These are phyloP conservation scores for Colletotrichum ledebouriae DNA, from an alignment of 2,329 filamentous ascomycete species.

Conservation along the genomic window DNA sequence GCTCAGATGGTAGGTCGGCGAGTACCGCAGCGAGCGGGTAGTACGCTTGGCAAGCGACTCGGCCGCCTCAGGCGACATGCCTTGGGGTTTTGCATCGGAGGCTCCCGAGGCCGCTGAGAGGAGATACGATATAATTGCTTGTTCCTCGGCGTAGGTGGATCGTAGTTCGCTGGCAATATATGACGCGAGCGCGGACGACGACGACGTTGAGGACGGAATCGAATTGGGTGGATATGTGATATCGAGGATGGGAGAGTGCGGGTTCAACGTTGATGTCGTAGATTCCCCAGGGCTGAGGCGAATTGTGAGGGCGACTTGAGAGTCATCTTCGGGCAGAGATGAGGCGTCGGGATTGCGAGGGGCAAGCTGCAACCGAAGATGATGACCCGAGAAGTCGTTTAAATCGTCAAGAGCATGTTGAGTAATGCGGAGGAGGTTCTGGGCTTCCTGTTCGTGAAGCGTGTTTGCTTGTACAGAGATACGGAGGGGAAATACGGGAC, in stretches of 20 bases:
- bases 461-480: constrained; percentile 81
- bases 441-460: constrained; percentile 75
- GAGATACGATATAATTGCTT: constrained; percentile 84
- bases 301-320: constrained; percentile 75
- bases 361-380: constrained; percentile 78
- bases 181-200: constrained; percentile 79
- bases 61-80: constrained; percentile 63
- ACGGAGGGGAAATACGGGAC: constrained; percentile 87
- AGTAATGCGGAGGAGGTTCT: constrained; percentile 81
- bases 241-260: constrained; percentile 79
- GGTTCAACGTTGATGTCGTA: constrained; percentile 73
- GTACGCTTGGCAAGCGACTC: constrained; percentile 77
- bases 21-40: constrained; percentile 89
- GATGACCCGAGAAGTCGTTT: constrained; percentile 88
- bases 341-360: constrained; percentile 51
- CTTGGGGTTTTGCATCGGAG: constrained; percentile 60
- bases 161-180: constrained; percentile 85
- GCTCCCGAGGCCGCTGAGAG: constrained; percentile 71
- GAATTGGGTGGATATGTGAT: constrained; percentile 81
- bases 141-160: constrained; percentile 87
- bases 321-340: constrained; percentile 55
- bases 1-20: constrained; percentile 93
- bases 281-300: constrained; percentile 75
- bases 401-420: constrained; percentile 89
- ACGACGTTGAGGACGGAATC: constrained; percentile 74